Evolutionary conservation across 371 early-diverging fungal species (phyloP).

Genomic region (Mucor irregularis): DNA sequence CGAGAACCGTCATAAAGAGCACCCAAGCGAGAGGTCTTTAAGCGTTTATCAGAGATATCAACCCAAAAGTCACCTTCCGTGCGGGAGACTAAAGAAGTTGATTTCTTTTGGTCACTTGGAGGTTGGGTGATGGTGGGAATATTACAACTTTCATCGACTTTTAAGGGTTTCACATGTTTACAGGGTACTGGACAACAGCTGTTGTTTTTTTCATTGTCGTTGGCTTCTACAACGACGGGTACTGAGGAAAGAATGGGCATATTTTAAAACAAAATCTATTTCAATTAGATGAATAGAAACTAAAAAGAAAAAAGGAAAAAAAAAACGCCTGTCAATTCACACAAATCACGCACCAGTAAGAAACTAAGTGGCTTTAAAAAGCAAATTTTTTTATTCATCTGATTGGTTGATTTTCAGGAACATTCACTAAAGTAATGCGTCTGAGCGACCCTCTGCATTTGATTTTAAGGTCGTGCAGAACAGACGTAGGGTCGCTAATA

Average conservation of each 20-base stretch:
- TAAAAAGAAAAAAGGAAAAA: slow-evolving; percentile 1
- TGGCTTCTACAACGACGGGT: background rate
- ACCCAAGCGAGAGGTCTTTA: slow-evolving; percentile 32
- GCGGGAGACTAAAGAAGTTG: slow-evolving; percentile 34
- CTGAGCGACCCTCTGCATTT: slow-evolving; percentile 12
- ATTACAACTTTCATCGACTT: background rate
- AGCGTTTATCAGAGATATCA: slow-evolving; percentile 38
- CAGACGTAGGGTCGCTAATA: slow-evolving; percentile 1
- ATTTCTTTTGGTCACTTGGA: slow-evolving; percentile 3
- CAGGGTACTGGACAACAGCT: background rate
- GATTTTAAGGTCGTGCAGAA: slow-evolving; percentile 2
- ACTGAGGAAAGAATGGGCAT: slow-evolving; percentile 19
- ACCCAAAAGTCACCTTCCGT: slow-evolving; percentile 38
- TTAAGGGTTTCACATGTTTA: background rate
- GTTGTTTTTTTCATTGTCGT: background rate
- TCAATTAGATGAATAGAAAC: slow-evolving; percentile 8
- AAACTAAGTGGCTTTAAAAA: background rate
- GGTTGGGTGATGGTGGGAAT: background rate
- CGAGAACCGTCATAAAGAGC: slow-evolving; percentile 67
- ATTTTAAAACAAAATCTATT: background rate
- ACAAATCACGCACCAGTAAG: background rate
- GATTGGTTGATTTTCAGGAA: slow-evolving; percentile 10
- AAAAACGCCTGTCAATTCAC: background rate
- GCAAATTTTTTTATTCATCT: background rate
- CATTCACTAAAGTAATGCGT: slow-evolving; percentile 12